These are phyloP conservation scores for Aspergillus sp. DNA, from an alignment of 2,329 filamentous ascomycete species.

Conservation along the genomic window DNA sequence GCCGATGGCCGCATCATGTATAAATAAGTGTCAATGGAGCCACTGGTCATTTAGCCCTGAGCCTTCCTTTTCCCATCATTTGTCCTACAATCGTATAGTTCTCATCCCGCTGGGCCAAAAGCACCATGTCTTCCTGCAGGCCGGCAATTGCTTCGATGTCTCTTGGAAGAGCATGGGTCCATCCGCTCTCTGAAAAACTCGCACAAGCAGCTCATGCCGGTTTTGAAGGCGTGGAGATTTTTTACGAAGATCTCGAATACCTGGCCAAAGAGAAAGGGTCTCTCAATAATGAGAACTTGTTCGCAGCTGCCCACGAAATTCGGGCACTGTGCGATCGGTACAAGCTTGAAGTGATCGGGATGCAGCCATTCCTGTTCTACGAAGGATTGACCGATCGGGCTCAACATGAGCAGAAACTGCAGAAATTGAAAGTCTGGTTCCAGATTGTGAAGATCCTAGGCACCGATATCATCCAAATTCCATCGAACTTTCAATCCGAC, in stretches of 20 bases:
- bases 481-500: constrained; percentile 61
- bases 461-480: constrained; percentile 71
- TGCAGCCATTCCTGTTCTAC: constrained; percentile 76
- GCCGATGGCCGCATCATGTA: not conserved
- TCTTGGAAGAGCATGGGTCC: constrained; percentile 68
- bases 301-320: constrained; percentile 60
- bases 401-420: constrained; percentile 55
- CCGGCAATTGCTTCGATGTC: constrained; percentile 73
- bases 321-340: constrained; percentile 42
- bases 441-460: constrained; percentile 60
- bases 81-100: not conserved
- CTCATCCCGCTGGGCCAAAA: not conserved
- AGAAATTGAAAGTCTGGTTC: constrained; percentile 67
- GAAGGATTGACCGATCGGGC: constrained; percentile 66
- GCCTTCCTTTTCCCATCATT: too few species aligned
- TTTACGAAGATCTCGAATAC: constrained; percentile 74
- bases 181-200: constrained; percentile 65
- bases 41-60: too few species aligned
- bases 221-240: constrained; percentile 71
- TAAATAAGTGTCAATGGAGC: not conserved
- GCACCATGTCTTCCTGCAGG: constrained; percentile 1
- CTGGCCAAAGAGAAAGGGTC: constrained; percentile 49
- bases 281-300: constrained; percentile 45
- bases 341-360: constrained; percentile 42
- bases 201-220: constrained; percentile 63